These are phyloP conservation scores for Backusella parvicylindrica DNA, from an alignment of 192 early-diverging fungal species.

Conservation along the genomic window DNA sequence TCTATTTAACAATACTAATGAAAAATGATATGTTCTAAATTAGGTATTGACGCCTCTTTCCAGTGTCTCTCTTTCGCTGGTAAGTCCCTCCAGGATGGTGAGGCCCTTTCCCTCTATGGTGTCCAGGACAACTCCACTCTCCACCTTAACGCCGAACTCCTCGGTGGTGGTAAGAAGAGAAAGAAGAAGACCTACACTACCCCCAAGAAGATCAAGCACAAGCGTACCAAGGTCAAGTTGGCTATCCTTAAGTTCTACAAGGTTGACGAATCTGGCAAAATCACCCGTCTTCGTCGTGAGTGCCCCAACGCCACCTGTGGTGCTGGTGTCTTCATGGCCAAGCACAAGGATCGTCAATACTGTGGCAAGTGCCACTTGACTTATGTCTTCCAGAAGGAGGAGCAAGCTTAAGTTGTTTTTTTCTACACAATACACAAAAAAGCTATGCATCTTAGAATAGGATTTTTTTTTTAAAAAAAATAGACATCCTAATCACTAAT, in stretches of 20 bases:
- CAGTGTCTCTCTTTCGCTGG: constrained; percentile 57
- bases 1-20: neutral
- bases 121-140: constrained; percentile 73
- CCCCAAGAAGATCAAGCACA: constrained; percentile 99
- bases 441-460: neutral
- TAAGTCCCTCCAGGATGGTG: constrained; percentile 46
- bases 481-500: neutral
- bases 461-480: no score
- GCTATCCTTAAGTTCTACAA: constrained; percentile 99
- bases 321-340: constrained; percentile 99
- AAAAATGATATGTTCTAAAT: neutral
- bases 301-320: constrained; percentile 96
- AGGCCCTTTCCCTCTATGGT: constrained; percentile 45
- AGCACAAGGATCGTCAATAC: constrained; percentile 98
- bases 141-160: constrained; percentile 67
- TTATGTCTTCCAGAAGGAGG: constrained; percentile 88
- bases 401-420: neutral
- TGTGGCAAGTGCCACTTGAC: constrained; percentile 96
- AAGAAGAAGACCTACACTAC: constrained; percentile 99
- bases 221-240: constrained; percentile 99
- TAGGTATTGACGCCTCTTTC: constrained; percentile 56
- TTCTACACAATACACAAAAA: neutral
- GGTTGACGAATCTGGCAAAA: constrained; percentile 95
- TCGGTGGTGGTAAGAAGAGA: constrained; percentile 96
- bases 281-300: constrained; percentile 98